Percentiles rank a stretch among this genome's conserved stretches.
phyloP scores from a whole-genome alignment of 192 early-diverging fungal species.

The Coemansia reversa region DNA sequence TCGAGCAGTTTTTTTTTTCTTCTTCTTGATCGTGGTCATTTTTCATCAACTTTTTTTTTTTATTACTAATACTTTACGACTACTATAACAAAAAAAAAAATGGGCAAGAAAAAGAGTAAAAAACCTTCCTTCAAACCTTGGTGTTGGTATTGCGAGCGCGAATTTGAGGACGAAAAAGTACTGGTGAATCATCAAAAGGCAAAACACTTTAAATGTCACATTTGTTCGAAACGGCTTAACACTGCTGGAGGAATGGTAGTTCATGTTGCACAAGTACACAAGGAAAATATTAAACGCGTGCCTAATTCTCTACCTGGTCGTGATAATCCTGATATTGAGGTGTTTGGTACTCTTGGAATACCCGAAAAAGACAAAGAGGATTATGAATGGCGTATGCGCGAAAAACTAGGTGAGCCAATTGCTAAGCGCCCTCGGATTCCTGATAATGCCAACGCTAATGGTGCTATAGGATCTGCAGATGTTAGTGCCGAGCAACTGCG shows the following conservation, averaged over 20 bases:
- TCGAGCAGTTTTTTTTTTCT: background rate
- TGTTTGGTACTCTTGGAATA: slow-evolving; percentile 93
- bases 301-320: slow-evolving; percentile 83
- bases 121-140: slow-evolving; percentile 68
- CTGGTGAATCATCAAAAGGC: slow-evolving; percentile 90
- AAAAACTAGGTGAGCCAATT: slow-evolving; percentile 45
- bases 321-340: slow-evolving; percentile 84
- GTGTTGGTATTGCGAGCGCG: slow-evolving; percentile 96
- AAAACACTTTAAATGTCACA: slow-evolving; percentile 90
- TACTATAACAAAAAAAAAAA: background rate
- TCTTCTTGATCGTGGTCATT: slow-evolving; percentile 1
- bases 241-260: slow-evolving; percentile 89
- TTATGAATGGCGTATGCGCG: slow-evolving; percentile 59
- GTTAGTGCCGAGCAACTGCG: slow-evolving; percentile 47
- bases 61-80: background rate
- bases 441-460: slow-evolving; percentile 40
- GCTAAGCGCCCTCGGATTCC: slow-evolving; percentile 50
- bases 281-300: slow-evolving; percentile 73
- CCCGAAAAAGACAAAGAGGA: slow-evolving; percentile 75
- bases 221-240: slow-evolving; percentile 82
- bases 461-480: slow-evolving; percentile 20
- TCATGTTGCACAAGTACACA: slow-evolving; percentile 92
- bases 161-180: slow-evolving; percentile 94
- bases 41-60: slow-evolving; percentile 3
- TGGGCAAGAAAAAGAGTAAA: slow-evolving; percentile 64